Conservation (phyloP, 257 asterid genomes). For the Petrea volubilis region DNA sequence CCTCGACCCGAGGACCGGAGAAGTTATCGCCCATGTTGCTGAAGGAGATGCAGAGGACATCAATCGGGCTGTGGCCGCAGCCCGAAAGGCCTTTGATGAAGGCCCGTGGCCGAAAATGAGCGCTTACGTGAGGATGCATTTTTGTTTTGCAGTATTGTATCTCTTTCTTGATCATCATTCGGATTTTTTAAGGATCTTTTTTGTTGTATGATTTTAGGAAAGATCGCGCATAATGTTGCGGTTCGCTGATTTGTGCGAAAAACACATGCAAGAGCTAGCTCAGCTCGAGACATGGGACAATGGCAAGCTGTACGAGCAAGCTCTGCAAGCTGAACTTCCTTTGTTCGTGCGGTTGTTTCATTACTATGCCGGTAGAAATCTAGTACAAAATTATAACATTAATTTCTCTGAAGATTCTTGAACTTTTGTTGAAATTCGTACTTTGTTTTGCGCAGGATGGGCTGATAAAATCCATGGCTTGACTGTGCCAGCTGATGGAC, state of each 20-base stretch:
- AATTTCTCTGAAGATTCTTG: neutral
- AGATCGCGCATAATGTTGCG: constrained; percentile 55
- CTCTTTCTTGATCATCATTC: neutral
- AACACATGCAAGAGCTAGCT: constrained; percentile 62
- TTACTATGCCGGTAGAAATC: constrained; percentile 64
- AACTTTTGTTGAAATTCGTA: neutral
- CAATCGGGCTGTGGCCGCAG: constrained; percentile 76
- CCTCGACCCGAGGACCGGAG: constrained; percentile 72
- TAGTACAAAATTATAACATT: no score
- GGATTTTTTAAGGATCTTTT: neutral
- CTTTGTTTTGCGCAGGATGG: constrained; percentile 53
- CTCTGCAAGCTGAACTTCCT: constrained; percentile 58
- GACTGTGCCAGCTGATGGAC: constrained; percentile 76
- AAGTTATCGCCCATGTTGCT: constrained; percentile 69
- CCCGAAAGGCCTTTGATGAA: constrained; percentile 79
- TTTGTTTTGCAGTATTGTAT: neutral
- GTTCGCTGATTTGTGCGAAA: constrained; percentile 70
- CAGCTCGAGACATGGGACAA: constrained; percentile 80
- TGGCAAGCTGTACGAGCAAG: constrained; percentile 75
- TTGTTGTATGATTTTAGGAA: constrained; percentile 46
- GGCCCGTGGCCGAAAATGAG: constrained; percentile 94
- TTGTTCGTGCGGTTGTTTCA: constrained; percentile 53
- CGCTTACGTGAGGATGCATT: constrained; percentile 51
- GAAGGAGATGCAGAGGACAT: constrained; percentile 77
- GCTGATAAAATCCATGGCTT: constrained; percentile 80